Evolutionary conservation across 2,329 filamentous ascomycete genomes (phyloP).

Genomic region (Scedosporium aurantiacum): DNA sequence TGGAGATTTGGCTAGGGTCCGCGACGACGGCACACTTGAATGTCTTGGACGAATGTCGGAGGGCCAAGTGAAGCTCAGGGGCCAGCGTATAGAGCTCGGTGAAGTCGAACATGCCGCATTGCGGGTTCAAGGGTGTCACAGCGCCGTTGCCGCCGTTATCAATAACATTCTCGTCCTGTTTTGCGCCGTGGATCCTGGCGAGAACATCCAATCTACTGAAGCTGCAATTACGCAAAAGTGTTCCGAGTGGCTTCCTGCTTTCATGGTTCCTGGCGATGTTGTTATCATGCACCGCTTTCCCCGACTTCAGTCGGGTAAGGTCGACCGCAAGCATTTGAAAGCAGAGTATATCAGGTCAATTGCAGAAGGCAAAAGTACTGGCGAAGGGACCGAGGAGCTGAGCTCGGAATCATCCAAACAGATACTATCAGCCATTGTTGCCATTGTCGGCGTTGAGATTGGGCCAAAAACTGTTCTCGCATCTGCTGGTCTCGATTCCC

Average conservation of each 20-base stretch:
- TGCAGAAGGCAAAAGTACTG: not conserved
- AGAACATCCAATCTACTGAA: constrained; percentile 16
- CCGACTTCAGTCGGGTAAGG: constrained; percentile 71
- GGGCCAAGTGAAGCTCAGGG: constrained; percentile 78
- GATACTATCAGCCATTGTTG: constrained; percentile 29
- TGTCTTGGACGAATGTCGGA: constrained; percentile 69
- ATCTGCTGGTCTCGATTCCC: constrained; percentile 54
- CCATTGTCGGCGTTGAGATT: constrained; percentile 27
- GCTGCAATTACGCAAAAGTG: constrained; percentile 47
- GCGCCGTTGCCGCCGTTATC: constrained; percentile 56
- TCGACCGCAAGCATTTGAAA: constrained; percentile 58
- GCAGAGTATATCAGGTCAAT: constrained; percentile 27
- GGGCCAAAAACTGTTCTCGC: constrained; percentile 31
- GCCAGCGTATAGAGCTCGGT: constrained; percentile 71
- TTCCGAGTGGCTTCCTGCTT: constrained; percentile 64
- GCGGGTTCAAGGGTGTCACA: constrained; percentile 49
- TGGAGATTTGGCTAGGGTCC: constrained; percentile 68
- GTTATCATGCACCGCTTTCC: constrained; percentile 55
- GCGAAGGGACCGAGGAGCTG: not conserved
- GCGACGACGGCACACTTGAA: constrained; percentile 59
- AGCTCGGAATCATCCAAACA: constrained; percentile 5
- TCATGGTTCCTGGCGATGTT: constrained; percentile 73
- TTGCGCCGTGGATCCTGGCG: constrained; percentile 41
- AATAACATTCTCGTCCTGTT: constrained; percentile 63
- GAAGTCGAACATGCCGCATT: constrained; percentile 64